Evolutionary conservation across 768 basidiomycete species (phyloP).

Genomic region (Naganishia friedmannii): DNA sequence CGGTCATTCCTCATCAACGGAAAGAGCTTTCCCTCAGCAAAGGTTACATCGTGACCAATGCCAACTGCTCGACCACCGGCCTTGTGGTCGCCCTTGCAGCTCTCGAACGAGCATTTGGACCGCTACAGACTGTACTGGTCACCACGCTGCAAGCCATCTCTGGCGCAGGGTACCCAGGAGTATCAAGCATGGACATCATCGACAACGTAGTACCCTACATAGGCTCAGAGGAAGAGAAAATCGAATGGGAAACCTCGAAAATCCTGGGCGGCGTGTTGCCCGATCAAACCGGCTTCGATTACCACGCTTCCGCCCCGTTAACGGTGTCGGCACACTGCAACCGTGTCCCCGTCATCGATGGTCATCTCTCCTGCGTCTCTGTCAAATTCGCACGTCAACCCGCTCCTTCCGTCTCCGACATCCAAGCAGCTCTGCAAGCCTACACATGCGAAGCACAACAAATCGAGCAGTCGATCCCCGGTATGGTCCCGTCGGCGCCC

Average conservation of each 20-base stretch:
- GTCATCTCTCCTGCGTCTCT: slow-evolving; percentile 86
- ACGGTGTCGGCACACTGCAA: slow-evolving; percentile 89
- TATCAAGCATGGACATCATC: slow-evolving; percentile 80
- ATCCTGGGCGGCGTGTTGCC: slow-evolving; percentile 79
- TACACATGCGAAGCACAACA: slow-evolving; percentile 75
- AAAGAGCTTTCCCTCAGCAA: slow-evolving; percentile 60
- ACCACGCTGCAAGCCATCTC: slow-evolving; percentile 98
- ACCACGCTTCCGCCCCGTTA: slow-evolving; percentile 76
- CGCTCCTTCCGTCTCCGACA: slow-evolving; percentile 80
- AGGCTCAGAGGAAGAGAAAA: slow-evolving; percentile 85
- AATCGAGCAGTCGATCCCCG: slow-evolving; percentile 57
- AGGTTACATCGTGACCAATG: slow-evolving; percentile 97
- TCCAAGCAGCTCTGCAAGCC: slow-evolving; percentile 70
- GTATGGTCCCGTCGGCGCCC: slow-evolving; percentile 69
- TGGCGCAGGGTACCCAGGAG: slow-evolving; percentile 95
- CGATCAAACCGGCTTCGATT: slow-evolving; percentile 68
- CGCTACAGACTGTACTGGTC: slow-evolving; percentile 83
- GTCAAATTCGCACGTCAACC: slow-evolving; percentile 76
- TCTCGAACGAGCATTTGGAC: slow-evolving; percentile 85
- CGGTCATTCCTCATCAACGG: slow-evolving; percentile 79
- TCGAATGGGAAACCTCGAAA: slow-evolving; percentile 98
- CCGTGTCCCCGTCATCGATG: slow-evolving; percentile 91
- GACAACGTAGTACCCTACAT: slow-evolving; percentile 97
- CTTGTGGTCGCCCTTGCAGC: slow-evolving; percentile 86
- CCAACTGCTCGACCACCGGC: slow-evolving; percentile 96